phyloP scores from a whole-genome alignment of 352 stramenopile species.

The Globisporangium ultimum region DNA sequence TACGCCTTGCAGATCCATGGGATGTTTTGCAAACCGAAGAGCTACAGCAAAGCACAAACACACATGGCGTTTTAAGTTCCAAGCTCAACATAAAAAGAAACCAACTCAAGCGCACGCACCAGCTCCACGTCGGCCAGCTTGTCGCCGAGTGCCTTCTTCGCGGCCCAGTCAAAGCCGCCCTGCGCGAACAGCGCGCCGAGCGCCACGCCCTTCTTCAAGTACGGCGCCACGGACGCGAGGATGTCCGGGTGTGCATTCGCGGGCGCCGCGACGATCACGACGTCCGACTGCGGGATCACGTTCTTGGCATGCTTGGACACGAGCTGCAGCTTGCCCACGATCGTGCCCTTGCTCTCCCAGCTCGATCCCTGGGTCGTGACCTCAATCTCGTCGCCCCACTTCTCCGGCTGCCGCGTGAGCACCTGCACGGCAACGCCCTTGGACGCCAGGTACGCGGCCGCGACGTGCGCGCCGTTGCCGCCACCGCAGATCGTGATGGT shows the following conservation, averaged over 20 bases:
- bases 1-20: constrained; percentile 93
- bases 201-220: constrained; percentile 83
- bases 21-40: constrained; percentile 93
- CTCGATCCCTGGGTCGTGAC: constrained; percentile 82
- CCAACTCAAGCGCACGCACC: constrained; percentile 27
- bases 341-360: constrained; percentile 77
- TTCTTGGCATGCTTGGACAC: constrained; percentile 82
- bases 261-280: constrained; percentile 88
- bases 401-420: constrained; percentile 77
- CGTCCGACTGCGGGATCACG: constrained; percentile 85
- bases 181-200: constrained; percentile 90
- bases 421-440: constrained; percentile 83
- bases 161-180: constrained; percentile 91
- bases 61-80: not conserved
- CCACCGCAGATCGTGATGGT: constrained; percentile 90
- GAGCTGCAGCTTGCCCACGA: constrained; percentile 64
- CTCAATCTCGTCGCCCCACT: constrained; percentile 76
- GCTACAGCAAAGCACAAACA: constrained; percentile 28
- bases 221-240: constrained; percentile 67
- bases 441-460: constrained; percentile 84
- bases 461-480: constrained; percentile 90
- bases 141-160: constrained; percentile 82
- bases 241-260: constrained; percentile 87
- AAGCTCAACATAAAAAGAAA: constrained; percentile 12
- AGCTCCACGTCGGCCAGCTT: constrained; percentile 56